Percentiles rank a stretch among this genome's conserved stretches.
phyloP scores from a whole-genome alignment of 257 asterid genomes.

The Solanum etuberosum region DNA sequence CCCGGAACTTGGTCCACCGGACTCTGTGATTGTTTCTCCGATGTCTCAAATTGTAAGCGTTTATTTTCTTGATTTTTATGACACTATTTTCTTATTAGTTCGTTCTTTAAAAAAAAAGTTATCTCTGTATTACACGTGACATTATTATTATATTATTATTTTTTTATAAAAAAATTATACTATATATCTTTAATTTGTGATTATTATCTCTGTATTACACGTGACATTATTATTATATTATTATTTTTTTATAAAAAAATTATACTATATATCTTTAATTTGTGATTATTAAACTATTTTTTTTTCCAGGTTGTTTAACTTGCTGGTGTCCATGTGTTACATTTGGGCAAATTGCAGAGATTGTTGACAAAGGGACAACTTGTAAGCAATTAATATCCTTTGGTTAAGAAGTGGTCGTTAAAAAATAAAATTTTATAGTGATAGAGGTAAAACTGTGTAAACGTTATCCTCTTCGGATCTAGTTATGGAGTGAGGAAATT shows the following conservation, averaged over 20 bases:
- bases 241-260: too few species aligned
- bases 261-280: too few species aligned
- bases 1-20: constrained; percentile 33
- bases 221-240: too few species aligned
- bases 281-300: background rate
- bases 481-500: background rate
- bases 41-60: constrained; percentile 26
- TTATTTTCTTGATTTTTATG: background rate
- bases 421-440: too few species aligned
- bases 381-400: constrained; percentile 1
- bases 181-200: too few species aligned
- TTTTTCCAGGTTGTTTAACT: constrained; percentile 18
- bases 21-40: constrained; percentile 29
- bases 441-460: background rate
- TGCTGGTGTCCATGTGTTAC: constrained; percentile 20
- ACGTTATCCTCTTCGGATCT: rapidly evolving
- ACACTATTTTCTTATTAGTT: background rate
- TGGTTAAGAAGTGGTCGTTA: background rate
- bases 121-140: too few species aligned
- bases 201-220: too few species aligned
- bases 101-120: background rate
- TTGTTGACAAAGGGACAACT: constrained; percentile 11
- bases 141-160: too few species aligned
- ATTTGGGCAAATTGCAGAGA: constrained; percentile 25
- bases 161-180: too few species aligned